Evolutionary conservation across 2,329 filamentous ascomycete genomes (phyloP), one percentile per base, ranked within the genome.

Genomic region (Verticillium nubilum): DNA sequence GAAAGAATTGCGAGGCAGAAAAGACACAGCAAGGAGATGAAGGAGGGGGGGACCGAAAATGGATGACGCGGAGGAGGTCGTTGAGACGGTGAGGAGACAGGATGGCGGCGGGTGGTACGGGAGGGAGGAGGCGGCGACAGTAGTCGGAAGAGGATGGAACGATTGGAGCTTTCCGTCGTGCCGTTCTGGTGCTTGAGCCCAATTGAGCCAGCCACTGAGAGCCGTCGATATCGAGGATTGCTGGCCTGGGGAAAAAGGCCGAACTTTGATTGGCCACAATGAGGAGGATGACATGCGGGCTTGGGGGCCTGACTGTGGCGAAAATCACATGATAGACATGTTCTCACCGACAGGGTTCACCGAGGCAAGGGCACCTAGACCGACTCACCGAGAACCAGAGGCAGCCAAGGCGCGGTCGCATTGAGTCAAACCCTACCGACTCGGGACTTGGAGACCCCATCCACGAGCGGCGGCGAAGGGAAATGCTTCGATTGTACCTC

Each of bases 61-160:
- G 52, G 52, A 54, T 54, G 28, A 54, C 52, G 28, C 52, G 52
- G n/a, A 27, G 31, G 17, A 19, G n/a, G 42, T 47, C n/a, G 35
- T 26, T 28, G 6, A 42, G 54, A 19, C 54, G 42, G 54, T 56
- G 54, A 56, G 54, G 54, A 56, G 54, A 47, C n/a, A 56, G 54
- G 31, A 53, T n/a, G 17, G n/a, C n/a, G n/a, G n/a, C n/a, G n/a
- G 17, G 12, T n/a, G 42, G 42, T n/a, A 47, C 42, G 42, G 19
- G 19, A 47, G 42, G 12, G 35, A 37, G 15, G 29, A 5, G 29
- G 33, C 12, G 42, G 42, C 42, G 42, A 23, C 42, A 47, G 42
- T 23, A 47, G 42, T 9, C n/a, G 17, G 42, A 47, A 47, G 42
- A 37, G 35, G 12, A 23, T 47, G 42, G 42, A 47, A 47, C 19